A percentile compares a stretch with the other conserved stretches of the same genome.
Evolutionary conservation across 352 stramenopile species (phyloP).

Genomic region (Pythium guiyangense): DNA sequence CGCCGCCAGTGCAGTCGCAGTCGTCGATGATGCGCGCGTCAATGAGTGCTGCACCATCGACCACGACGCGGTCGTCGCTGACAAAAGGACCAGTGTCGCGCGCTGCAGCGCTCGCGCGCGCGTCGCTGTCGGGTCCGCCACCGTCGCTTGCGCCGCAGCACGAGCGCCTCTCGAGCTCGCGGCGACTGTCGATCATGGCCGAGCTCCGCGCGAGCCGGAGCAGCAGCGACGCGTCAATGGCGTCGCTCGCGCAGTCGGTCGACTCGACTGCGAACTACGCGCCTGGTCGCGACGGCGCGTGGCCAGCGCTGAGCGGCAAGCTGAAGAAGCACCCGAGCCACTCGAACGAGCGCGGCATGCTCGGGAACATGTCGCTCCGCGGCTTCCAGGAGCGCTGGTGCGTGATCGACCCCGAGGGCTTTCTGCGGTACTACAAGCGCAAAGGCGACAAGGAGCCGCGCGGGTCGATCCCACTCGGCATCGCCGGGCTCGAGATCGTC

Average conservation of each 20-base stretch:
- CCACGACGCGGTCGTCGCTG: not conserved
- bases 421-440: conserved; percentile 76
- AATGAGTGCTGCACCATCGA: not conserved
- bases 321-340: conserved; percentile 76
- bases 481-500: conserved; percentile 66
- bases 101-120: not conserved
- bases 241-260: conserved; percentile 38
- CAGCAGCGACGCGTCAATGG: conserved; percentile 55
- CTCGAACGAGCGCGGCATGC: conserved; percentile 72
- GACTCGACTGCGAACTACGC: conserved; percentile 41
- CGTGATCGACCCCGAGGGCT: conserved; percentile 56
- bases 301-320: conserved; percentile 46
- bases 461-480: conserved; percentile 57
- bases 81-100: conserved; percentile 1
- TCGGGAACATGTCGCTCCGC: conserved; percentile 75
- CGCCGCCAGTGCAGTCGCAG: not conserved
- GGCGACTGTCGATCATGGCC: conserved; percentile 24
- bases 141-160: conserved; percentile 1
- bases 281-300: conserved; percentile 8
- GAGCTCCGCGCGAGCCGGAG: conserved; percentile 31
- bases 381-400: conserved; percentile 74
- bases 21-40: not conserved
- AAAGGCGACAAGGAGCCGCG: conserved; percentile 72
- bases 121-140: conserved; percentile 5
- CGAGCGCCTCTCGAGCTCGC: conserved; percentile 6